Base-by-base conservation (phyloP, 345 rosid genomes). In the Turritis glabra region DNA sequence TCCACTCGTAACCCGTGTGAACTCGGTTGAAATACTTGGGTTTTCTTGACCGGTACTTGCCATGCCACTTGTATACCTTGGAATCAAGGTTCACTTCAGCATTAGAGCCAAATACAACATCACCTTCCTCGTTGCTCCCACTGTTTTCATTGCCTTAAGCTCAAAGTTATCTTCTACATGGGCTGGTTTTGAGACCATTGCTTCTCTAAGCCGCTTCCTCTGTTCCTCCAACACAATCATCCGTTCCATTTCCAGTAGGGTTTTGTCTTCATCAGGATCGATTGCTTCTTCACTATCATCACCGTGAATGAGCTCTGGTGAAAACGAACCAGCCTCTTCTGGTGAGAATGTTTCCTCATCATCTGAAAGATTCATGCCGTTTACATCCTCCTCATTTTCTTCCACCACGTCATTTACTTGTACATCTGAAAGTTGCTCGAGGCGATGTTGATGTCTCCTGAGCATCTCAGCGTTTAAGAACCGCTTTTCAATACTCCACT, bases 11-110 rank as follows among this genome's bases (percentile, higher is more conserved):
- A 50, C 98, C 97, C 5, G 97, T 94, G 80, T 94, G 98, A 13
- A 94, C 97, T 5, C 97, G 84, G 77, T 88, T 93, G 79, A 89
- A 91, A 62, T 91, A 91, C 66, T 91, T 91, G 0, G 97, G 98
- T 66, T 94, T 94, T 83, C 97, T 79, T 3, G 97, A 95, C 23
- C 88, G 81, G 73, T 91, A 94, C 79, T 91, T 93, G 82, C 91
- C 98, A 76, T 93, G 97, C 98, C 98, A 93, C 98, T 97, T 88
- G 57, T 91, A 93, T 8, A 87, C 98, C 93, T 92, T 88, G 0
- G 96, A 87, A 70, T 88, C 96, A 77, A 94, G 85, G 75, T 84
- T 89, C 29, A 94, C 87, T 85, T 94, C 97, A 17, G 95, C 89
- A 40, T 91, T 95, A 55, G 96, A 77, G 74, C 97, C 96, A 81